Evolutionary conservation across 75 land plant genomes (phyloP).

Genomic region (Picea sitchensis): DNA sequence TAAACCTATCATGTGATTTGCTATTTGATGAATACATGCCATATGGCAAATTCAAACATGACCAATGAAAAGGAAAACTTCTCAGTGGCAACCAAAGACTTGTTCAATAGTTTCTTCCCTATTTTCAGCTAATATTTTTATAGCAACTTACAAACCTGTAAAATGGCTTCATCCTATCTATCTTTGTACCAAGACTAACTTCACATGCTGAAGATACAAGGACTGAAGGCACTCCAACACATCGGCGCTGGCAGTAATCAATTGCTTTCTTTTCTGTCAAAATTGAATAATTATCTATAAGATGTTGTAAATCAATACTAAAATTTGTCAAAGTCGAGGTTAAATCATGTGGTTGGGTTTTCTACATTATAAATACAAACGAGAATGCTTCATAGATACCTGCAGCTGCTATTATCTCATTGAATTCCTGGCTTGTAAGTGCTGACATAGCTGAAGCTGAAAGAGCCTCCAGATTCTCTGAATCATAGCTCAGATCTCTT

Average conservation of each 20-base stretch:
- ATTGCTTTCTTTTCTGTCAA: constrained; percentile 31
- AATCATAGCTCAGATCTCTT: constrained; percentile 20
- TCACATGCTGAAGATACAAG: constrained; percentile 22
- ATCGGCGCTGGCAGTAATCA: constrained; percentile 45
- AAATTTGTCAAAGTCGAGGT: background rate
- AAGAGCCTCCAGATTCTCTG: constrained; percentile 17
- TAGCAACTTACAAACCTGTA: constrained; percentile 24
- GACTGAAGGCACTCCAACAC: constrained; percentile 42
- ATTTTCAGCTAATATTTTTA: background rate
- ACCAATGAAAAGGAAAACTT: background rate
- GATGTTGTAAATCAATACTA: background rate
- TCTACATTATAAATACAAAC: background rate
- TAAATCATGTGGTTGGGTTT: background rate
- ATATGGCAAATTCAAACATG: background rate
- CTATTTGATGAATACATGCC: background rate
- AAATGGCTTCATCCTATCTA: constrained; percentile 35
- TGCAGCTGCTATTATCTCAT: constrained; percentile 28
- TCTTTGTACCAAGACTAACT: constrained; percentile 36
- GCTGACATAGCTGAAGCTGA: constrained; percentile 33
- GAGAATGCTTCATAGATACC: constrained; percentile 14
- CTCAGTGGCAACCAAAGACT: background rate
- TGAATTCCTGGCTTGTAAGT: constrained; percentile 29
- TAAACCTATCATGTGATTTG: background rate
- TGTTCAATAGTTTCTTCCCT: background rate
- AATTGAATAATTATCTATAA: background rate